These are phyloP conservation scores for Passalora sequoiae DNA, from an alignment of 2,329 filamentous ascomycete genomes.

Conservation along the genomic window DNA sequence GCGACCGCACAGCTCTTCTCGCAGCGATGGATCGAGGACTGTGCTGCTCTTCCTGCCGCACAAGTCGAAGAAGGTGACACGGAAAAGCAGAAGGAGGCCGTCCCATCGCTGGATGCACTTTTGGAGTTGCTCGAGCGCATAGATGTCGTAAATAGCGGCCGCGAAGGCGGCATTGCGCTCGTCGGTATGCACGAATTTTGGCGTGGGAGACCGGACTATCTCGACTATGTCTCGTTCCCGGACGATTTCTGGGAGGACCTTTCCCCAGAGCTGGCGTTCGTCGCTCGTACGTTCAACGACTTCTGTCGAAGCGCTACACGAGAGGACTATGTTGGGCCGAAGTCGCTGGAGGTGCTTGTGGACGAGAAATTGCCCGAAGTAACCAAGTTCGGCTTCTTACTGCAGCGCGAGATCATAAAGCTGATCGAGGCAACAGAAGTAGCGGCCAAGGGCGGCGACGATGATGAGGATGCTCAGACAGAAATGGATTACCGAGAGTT, in stretches of 20 bases:
- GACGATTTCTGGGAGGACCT: conserved; percentile 76
- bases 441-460: conserved; percentile 48
- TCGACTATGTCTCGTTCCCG: conserved; percentile 62
- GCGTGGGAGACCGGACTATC: conserved; percentile 82
- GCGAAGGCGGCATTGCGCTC: conserved; percentile 82
- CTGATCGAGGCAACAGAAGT: conserved; percentile 60
- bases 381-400: conserved; percentile 78
- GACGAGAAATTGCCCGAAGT: conserved; percentile 96
- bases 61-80: conserved; percentile 50
- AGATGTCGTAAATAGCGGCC: conserved; percentile 83
- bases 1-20: conserved; percentile 85
- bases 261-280: conserved; percentile 80
- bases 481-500: conserved; percentile 89
- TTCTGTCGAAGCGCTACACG: conserved; percentile 61
- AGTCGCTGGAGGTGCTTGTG: conserved; percentile 67
- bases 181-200: conserved; percentile 96
- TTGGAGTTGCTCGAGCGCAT: conserved; percentile 90
- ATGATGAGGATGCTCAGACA: conserved; percentile 57
- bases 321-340: conserved; percentile 51
- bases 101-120: conserved; percentile 73
- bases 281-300: conserved; percentile 88
- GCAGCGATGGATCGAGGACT: conserved; percentile 97
- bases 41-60: conserved; percentile 61
- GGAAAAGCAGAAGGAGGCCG: conserved; percentile 42
- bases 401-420: conserved; percentile 72